A percentile compares a stretch with the other conserved stretches of the same genome.
These are phyloP conservation scores for Clavispora santaluciae DNA, from an alignment of 805 yeast genomes.

Conservation along the genomic window DNA sequence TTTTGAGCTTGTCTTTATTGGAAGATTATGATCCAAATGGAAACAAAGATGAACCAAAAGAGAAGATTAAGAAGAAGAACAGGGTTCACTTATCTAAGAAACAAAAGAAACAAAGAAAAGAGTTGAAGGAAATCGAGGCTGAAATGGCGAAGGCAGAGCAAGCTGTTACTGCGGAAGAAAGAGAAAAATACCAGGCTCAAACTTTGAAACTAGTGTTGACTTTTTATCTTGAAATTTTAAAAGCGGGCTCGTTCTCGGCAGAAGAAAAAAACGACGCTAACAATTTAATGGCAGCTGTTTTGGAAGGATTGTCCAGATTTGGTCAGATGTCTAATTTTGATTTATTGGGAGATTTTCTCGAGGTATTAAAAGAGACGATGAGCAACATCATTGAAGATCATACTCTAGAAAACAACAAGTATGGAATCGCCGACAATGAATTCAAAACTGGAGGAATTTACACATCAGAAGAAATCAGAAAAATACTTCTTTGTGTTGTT, in stretches of 20 bases:
- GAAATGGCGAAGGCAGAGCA: constrained; percentile 86
- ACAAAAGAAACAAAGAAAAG: constrained; percentile 83
- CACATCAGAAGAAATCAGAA: constrained; percentile 50
- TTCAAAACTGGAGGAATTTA: constrained; percentile 27
- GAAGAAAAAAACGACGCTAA: constrained; percentile 43
- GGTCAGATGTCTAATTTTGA: constrained; percentile 94
- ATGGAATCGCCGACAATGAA: constrained; percentile 16
- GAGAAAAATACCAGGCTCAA: constrained; percentile 81
- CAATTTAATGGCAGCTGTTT: constrained; percentile 69
- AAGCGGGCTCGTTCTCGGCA: constrained; percentile 29
- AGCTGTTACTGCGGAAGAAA: constrained; percentile 79
- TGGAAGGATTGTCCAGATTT: constrained; percentile 86
- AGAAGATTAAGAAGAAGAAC: constrained; percentile 74
- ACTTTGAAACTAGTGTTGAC: constrained; percentile 68
- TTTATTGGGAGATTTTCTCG: constrained; percentile 85
- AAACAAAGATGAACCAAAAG: constrained; percentile 35
- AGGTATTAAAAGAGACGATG: constrained; percentile 80
- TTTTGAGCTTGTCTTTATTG: constrained; percentile 62
- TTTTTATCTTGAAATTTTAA: constrained; percentile 73
- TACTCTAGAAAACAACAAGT: constrained; percentile 27
- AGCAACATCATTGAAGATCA: constrained; percentile 45
- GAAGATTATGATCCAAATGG: constrained; percentile 69
- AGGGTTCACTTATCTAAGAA: constrained; percentile 88
- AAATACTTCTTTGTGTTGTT: constrained; percentile 73
- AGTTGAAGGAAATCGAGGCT: constrained; percentile 78